Conservation (phyloP, 2,329 filamentous ascomycete genomes). For the Botrytis aclada region DNA sequence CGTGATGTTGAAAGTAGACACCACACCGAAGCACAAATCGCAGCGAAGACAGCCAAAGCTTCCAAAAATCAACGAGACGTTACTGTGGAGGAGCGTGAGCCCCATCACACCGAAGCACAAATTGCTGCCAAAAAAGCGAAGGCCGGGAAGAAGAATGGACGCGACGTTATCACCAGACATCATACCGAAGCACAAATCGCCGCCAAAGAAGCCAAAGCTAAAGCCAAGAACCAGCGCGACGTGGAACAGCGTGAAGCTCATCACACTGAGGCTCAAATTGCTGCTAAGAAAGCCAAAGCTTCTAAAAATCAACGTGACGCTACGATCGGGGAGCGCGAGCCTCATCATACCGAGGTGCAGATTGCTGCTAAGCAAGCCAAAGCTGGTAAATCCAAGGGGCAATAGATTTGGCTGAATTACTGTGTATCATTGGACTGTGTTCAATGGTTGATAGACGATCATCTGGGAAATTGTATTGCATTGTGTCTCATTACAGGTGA, state of each 20-base stretch:
- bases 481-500: neutral
- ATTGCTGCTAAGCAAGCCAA: constrained; percentile 29
- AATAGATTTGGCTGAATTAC: neutral
- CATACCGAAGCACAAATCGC: neutral
- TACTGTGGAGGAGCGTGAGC: constrained; percentile 21
- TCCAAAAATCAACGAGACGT: constrained; percentile 15
- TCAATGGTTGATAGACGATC: neutral
- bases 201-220: neutral
- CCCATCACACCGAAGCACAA: constrained; percentile 27
- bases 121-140: constrained; percentile 21
- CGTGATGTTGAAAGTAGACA: constrained; percentile 3
- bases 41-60: constrained; percentile 25
- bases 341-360: constrained; percentile 30
- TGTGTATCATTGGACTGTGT: neutral
- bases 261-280: constrained; percentile 23
- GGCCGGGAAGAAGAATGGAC: neutral
- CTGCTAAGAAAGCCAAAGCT: constrained; percentile 23
- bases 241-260: constrained; percentile 3
- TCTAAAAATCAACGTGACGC: constrained; percentile 14
- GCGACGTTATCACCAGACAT: neutral
- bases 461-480: neutral
- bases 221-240: neutral
- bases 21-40: constrained; percentile 31
- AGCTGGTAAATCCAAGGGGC: constrained; percentile 9
- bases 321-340: constrained; percentile 20